Percentiles rank a stretch among this genome's conserved stretches.
Conservation (phyloP, 2,329 filamentous ascomycete genomes). For the Lasiodiplodia sp. region DNA sequence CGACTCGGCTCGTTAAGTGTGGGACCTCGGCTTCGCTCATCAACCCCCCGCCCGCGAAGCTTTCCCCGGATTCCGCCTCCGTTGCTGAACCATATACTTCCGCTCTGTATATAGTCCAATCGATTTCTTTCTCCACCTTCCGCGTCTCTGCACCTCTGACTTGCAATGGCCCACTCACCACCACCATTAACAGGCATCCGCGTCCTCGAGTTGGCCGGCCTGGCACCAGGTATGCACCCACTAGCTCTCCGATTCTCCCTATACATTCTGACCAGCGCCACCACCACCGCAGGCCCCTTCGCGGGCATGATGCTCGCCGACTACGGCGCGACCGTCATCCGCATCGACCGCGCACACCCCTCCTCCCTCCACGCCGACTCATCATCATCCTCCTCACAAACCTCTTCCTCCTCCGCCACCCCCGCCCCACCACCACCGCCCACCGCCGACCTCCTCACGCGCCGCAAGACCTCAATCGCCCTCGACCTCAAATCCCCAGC, state of each 20-base stretch:
- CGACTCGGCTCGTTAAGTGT: not conserved
- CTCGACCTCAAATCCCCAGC: constrained; percentile 76
- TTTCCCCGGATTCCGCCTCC: constrained; percentile 17
- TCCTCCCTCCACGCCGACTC: constrained; percentile 42
- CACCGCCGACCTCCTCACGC: constrained; percentile 75
- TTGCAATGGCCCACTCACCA: constrained; percentile 34
- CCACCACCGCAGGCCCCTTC: constrained; percentile 73
- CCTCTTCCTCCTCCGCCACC: constrained; percentile 65
- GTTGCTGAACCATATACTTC: not conserved
- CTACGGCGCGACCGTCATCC: constrained; percentile 85
- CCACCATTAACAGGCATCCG: constrained; percentile 64
- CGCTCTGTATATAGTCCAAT: not conserved
- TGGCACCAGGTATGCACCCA: constrained; percentile 60
- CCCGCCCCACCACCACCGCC: constrained; percentile 47
- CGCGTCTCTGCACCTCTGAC: not conserved
- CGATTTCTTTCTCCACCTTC: not conserved
- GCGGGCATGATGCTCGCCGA: constrained; percentile 85
- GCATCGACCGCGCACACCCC: constrained; percentile 72
- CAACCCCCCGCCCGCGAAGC: constrained; percentile 16
- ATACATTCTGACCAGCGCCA: constrained; percentile 6
- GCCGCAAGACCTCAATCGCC: constrained; percentile 80
- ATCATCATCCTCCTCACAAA: constrained; percentile 42
- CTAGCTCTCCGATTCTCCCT: not conserved
- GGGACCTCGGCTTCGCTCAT: constrained; percentile 26
- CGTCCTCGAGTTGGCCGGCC: constrained; percentile 71